phyloP scores from a whole-genome alignment of 1,284 basidiomycete species.

The Acaromyces ingoldii region DNA sequence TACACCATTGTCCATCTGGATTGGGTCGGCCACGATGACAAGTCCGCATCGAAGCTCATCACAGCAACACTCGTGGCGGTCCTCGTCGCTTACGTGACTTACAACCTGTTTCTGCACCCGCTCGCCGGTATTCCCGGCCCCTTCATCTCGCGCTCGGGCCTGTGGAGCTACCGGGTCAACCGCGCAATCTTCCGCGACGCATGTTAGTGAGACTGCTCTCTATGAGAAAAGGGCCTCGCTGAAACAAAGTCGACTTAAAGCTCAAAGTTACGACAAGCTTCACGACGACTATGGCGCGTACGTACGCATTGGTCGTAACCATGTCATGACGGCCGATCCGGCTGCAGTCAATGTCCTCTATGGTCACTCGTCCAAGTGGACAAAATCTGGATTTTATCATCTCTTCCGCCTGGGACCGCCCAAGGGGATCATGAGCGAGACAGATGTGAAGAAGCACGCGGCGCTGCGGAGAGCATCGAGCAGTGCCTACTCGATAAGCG shows the following conservation, averaged over 20 bases:
- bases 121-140: not conserved
- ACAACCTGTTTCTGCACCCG: not conserved
- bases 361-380: not conserved
- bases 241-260: not conserved
- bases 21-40: no score
- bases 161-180: not conserved
- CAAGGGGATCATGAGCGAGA: slow-evolving; percentile 1
- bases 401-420: not conserved
- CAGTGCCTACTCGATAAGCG: not conserved
- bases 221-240: not conserved
- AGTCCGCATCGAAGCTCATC: no score
- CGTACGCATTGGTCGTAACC: not conserved
- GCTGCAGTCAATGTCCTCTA: not conserved
- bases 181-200: not conserved
- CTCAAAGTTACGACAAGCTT: not conserved
- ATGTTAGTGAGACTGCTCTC: not conserved
- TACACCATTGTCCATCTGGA: no score
- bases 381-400: not conserved
- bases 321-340: not conserved
- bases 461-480: not conserved
- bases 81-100: not conserved
- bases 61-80: no score
- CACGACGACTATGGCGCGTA: not conserved
- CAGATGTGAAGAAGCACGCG: not conserved
- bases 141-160: not conserved